Evolutionary conservation across 2,329 filamentous ascomycete genomes (phyloP), one percentile per base, ranked within the genome.

Genomic region (Zasmidium angulare): DNA sequence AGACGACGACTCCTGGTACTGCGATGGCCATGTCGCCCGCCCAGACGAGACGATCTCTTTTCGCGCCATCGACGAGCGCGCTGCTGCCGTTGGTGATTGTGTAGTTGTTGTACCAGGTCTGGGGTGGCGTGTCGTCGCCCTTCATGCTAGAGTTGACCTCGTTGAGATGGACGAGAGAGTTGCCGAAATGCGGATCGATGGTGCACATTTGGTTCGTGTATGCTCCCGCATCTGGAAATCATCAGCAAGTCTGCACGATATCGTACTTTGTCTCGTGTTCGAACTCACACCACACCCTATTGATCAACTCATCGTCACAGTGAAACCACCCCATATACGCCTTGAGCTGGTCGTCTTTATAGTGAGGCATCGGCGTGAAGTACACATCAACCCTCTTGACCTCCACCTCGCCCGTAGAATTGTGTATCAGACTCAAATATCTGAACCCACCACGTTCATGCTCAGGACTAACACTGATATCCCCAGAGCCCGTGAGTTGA

Each of bases 31-130:
- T 83, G 66, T 88, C 85, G 1, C 85, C 85, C 11, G 84, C 80
- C 84, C 84, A 87, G 1, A 87, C 81, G 19, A 84, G 74, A 9
- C 83, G 77, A 65, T 86, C 84, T 29, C 84, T 77, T 68, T 86
- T 86, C 1, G 82, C 82, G 14, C 84, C 84, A 67, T 87, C 84
- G 1, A 75, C 73, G 9, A 78, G 62, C 2, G 69, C 68, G 17
- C 71, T 74, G 0, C 63, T 70, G 0, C 75, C 75, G 40, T 76
- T 74, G 0, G 76, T 72, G 48, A 78, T 76, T 0, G 77, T 78
- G 21, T 67, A 71, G 50, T 78, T 78, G 62, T 71, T 68, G 26
- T 75, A 78, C 77, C 76, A 79, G 1, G 72, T 71, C 14, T 73
- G 69, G 43, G 66, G 67, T 9, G 64, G 58, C 1, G 65, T 65